Evolutionary conservation across 2,329 filamentous ascomycete genomes (phyloP).

Genomic region (Trichophyton verrucosum): DNA sequence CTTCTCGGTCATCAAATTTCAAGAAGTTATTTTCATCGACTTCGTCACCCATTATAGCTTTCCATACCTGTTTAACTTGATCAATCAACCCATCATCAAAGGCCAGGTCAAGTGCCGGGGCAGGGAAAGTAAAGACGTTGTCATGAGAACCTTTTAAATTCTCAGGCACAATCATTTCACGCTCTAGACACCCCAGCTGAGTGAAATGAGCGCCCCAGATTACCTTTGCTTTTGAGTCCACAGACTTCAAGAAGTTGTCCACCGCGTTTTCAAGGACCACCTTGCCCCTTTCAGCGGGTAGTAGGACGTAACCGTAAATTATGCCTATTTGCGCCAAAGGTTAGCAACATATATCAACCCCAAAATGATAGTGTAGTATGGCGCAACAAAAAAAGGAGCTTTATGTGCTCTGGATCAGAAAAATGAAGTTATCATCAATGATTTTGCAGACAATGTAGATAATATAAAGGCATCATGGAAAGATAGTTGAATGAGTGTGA

Average conservation of each 20-base stretch:
- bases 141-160: conserved; percentile 24
- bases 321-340: conserved; percentile 36
- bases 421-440: conserved; percentile 59
- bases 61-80: conserved; percentile 59
- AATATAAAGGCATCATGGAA: conserved; percentile 78
- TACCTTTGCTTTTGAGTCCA: conserved; percentile 26
- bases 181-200: conserved; percentile 27
- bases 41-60: conserved; percentile 44
- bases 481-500: conserved; percentile 15
- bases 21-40: conserved; percentile 51
- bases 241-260: conserved; percentile 31
- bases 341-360: conserved; percentile 11
- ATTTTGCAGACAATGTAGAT: conserved; percentile 99
- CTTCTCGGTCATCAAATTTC: conserved; percentile 64
- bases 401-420: not conserved
- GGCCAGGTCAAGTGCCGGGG: conserved; percentile 51
- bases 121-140: conserved; percentile 45
- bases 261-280: conserved; percentile 30
- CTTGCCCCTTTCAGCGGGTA: conserved; percentile 25
- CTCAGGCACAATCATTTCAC: conserved; percentile 8
- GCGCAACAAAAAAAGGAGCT: not conserved
- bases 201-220: conserved; percentile 45
- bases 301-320: conserved; percentile 42
- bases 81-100: conserved; percentile 61
- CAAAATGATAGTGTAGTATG: not conserved